Percentiles rank a stretch among this genome's conserved stretches.
phyloP scores from a whole-genome alignment of 2,329 filamentous ascomycete species.

The Harringtonia aguacate region DNA sequence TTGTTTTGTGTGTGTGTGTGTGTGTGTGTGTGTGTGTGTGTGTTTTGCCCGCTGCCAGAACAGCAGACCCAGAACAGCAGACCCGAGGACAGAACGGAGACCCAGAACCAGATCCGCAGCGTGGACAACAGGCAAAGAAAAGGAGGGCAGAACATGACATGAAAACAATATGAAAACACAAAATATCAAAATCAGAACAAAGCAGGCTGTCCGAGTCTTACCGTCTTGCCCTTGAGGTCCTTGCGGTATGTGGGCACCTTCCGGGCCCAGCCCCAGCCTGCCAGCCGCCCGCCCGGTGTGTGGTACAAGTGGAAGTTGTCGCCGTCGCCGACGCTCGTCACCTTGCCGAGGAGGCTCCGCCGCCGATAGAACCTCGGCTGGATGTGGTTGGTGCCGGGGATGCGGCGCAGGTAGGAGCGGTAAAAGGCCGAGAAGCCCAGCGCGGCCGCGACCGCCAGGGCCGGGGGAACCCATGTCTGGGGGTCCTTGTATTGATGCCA shows the following conservation, averaged over 20 bases:
- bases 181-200: not conserved
- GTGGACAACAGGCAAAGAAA: not conserved
- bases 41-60: too few relatives aligned
- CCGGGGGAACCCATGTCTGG: conserved; percentile 39
- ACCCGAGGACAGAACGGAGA: not conserved
- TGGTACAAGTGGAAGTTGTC: conserved; percentile 94
- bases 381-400: conserved; percentile 68
- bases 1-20: too few relatives aligned
- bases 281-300: conserved; percentile 77
- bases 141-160: not conserved
- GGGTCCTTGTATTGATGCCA: conserved; percentile 46
- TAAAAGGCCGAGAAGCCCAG: conserved; percentile 50
- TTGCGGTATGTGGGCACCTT: conserved; percentile 59
- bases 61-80: not conserved
- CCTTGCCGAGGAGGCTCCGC: conserved; percentile 69
- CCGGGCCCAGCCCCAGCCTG: conserved; percentile 90
- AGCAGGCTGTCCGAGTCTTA: conserved; percentile 29
- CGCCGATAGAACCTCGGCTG: conserved; percentile 63
- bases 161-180: not conserved
- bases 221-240: conserved; percentile 66
- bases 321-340: conserved; percentile 91
- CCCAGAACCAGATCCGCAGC: not conserved
- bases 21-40: too few relatives aligned
- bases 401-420: conserved; percentile 69
- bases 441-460: conserved; percentile 44